Base-by-base conservation (phyloP, 2,329 filamentous ascomycete genomes). In the Stagonosporopsis cucurbitacearum region DNA sequence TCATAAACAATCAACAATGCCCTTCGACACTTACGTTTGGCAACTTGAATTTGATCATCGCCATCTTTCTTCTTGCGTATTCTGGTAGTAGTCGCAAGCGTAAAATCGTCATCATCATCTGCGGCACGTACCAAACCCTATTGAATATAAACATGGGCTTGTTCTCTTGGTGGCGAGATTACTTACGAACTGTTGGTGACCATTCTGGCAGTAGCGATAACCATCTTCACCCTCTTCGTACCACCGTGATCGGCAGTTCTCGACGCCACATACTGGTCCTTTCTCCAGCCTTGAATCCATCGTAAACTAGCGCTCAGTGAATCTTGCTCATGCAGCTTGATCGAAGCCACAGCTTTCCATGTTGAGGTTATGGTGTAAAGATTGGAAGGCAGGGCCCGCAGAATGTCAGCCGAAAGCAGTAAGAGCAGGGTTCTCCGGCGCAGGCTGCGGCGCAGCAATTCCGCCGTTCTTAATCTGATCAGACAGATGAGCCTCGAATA, bases 191-290 rank as follows among this genome's bases (percentile, higher is more conserved):
- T 93, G 87, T 64, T 88, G 86, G 78, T 96, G 92, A 28, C 91
- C 91, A 63, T 90, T 88, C 60, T 88, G 82, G 75, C 92, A 96
- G 73, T 91, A 96, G 59, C 88, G 86, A 54, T 88, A 84, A 3
- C 91, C 91, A 75, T 90, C 89, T 73, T 89, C 89, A 28, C 88
- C 79, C 69, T 91, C 90, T 78, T 89, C 73, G 39, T 75, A 77
- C 33, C 72, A 92, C 59, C 84, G 84, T 37, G 89, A 88, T 57
- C 89, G 88, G 71, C 92, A 96, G 67, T 84, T 83, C 59, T 85
- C 82, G 59, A 84, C 78, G 44, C 81, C 82, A 65, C 84, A 86
- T 45, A 69, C 57, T 7, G 68, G 67, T 8, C 72, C 72, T 52
- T 68, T 73, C 11, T 44, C 64, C 42, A 54, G 47, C 5, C 54